phyloP scores from a whole-genome alignment of 805 yeast species.

The Priceomyces carsonii region DNA sequence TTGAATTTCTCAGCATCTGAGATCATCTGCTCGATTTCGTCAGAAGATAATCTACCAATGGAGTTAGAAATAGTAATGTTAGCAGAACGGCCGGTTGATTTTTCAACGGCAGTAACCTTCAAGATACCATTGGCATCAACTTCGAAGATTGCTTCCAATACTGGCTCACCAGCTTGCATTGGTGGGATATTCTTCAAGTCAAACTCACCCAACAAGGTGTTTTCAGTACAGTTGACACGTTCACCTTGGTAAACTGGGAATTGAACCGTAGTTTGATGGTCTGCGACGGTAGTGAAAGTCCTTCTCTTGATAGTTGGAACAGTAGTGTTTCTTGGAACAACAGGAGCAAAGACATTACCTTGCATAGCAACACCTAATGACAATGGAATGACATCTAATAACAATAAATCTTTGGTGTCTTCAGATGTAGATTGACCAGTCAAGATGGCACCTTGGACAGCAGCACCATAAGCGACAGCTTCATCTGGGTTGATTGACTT shows the following conservation, averaged over 20 bases:
- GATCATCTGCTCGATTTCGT: conserved; percentile 51
- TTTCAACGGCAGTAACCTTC: conserved; percentile 51
- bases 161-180: conserved; percentile 53
- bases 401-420: conserved; percentile 51
- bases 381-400: conserved; percentile 52
- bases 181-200: conserved; percentile 54
- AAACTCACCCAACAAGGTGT: conserved; percentile 52
- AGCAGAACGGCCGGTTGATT: conserved; percentile 51
- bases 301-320: conserved; percentile 53
- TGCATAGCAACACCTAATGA: conserved; percentile 53
- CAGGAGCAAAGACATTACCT: conserved; percentile 52
- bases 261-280: conserved; percentile 51
- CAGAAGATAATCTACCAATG: conserved; percentile 50
- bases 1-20: conserved; percentile 65
- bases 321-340: conserved; percentile 53
- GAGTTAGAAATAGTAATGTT: conserved; percentile 52
- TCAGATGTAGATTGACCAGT: conserved; percentile 51
- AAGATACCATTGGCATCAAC: conserved; percentile 54
- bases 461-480: conserved; percentile 55
- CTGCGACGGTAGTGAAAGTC: conserved; percentile 53
- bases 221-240: conserved; percentile 52
- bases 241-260: conserved; percentile 55
- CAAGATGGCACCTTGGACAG: conserved; percentile 52
- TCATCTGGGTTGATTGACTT: conserved; percentile 52
- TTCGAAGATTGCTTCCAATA: conserved; percentile 50